A percentile compares a stretch with the other conserved stretches of the same genome.
Evolutionary conservation across 768 basidiomycete genomes (phyloP).

Genomic region (Serendipita sp.): DNA sequence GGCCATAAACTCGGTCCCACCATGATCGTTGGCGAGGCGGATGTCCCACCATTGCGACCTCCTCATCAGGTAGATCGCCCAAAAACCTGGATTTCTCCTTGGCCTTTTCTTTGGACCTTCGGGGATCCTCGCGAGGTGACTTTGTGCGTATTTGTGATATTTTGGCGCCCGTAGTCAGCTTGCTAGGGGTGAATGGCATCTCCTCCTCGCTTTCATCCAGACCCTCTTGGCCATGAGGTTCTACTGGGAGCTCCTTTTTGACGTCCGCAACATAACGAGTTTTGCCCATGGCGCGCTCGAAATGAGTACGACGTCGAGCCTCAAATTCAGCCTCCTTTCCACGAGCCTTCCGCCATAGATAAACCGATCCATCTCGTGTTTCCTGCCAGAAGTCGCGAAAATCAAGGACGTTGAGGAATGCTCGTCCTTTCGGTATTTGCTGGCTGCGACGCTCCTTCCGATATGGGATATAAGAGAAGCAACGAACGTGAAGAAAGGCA

Average conservation of each 20-base stretch:
- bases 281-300: constrained; percentile 22
- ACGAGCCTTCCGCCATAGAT: constrained; percentile 37
- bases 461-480: constrained; percentile 58
- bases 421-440: constrained; percentile 37
- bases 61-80: constrained; percentile 13
- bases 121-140: neutral
- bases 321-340: constrained; percentile 38
- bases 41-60: constrained; percentile 12
- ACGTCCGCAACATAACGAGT: constrained; percentile 12
- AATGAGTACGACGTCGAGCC: constrained; percentile 27
- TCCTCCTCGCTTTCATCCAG: constrained; percentile 7
- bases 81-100: constrained; percentile 8
- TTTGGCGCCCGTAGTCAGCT: constrained; percentile 8
- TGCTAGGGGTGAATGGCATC: neutral
- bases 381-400: constrained; percentile 55
- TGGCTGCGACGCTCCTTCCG: constrained; percentile 21
- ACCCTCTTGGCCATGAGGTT: constrained; percentile 6
- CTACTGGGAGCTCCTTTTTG: constrained; percentile 1
- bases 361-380: constrained; percentile 40
- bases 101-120: neutral
- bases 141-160: constrained; percentile 20
- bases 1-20: constrained; percentile 42
- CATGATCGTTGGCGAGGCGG: constrained; percentile 30
- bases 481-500: constrained; percentile 52
- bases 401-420: constrained; percentile 50